Base-by-base conservation (phyloP, 202 grass and related monocot genomes). In the Setaria viridis region DNA sequence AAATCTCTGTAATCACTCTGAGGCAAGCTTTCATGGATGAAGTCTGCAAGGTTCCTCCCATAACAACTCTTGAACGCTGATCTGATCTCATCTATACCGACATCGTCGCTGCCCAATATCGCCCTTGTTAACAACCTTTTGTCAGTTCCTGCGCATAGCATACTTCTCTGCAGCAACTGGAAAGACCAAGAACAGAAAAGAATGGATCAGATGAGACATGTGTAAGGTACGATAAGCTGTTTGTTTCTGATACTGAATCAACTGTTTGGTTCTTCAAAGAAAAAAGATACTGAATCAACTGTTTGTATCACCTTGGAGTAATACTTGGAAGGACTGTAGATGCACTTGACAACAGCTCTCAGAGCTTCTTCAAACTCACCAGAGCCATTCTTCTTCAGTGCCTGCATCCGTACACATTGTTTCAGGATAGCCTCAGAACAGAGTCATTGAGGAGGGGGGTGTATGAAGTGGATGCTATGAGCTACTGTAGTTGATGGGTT, bases 1-100 rank as follows among this genome's bases (percentile, higher is more conserved):
- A 99, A 96, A 17, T 99, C 91, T 77, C 72, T 94, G 78, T 91
- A 94, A 76, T 96, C 96, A 68, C 87, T 87, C 48, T 86, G 86
- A 25, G 91, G 85, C 45, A 94, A 81, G 73, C 67, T 85, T 79
- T 94, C 88, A 20, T 63, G 77, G 80, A 99, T 94, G 80, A 89
- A 93, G 77, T 96, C 91, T 56, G 62, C 77, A 21, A 99, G 51
- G 83, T 85, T 89, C 67, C 71, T 94, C 35, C 88, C 93, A 12
- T 81, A 87, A 12, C 78, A 89, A 55, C 83, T 91, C 82, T 90
- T 84, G 75, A 94, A 99, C 54, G 57, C 80, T 51, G 82, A 76
- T 62, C 82, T 95, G 71, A 99, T 91, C 72, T 95, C 88, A 9
- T 82, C 87, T 55, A 95, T 85, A 34, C 91, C 91, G 15, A 88